Base-by-base conservation (phyloP, 345 rosid species). In the Eucalyptus urophylla region DNA sequence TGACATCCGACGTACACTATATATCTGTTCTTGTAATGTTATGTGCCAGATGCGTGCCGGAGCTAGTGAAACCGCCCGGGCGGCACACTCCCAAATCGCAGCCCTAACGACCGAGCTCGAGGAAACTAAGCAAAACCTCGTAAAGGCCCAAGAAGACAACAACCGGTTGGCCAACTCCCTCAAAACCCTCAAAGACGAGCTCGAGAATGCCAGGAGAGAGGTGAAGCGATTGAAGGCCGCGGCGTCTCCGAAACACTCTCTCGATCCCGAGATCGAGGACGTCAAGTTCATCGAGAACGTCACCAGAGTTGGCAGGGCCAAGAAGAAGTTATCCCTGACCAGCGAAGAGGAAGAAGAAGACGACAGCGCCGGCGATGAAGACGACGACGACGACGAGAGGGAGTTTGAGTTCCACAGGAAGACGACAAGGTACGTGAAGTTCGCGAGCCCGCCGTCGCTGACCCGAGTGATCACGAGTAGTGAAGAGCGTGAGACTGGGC, bases 371-470 rank as follows among this genome's bases (percentile, higher is more conserved):
- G 80, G 53, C 3, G 76, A 56, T 3, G 89, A 89, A 58, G 89
- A 90, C 37, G 69, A 89, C 29, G 91, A 91, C 3, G 19, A 53
- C 2, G 58, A 53, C 50, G 81, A 88, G 60, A 91, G 88, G 67
- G 89, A 85, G 54, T 91, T 93, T 25, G 93, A 92, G 91, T 92
- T 93, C 9, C 94, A 94, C 10, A 93, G 93, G 92, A 95, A 91
- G 92, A 93, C 90, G 89, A 94, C 90, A 87, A 93, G 95, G 86
- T 93, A 90, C 31, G 98, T 95, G 87, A 94, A 93, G 33, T 96
- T 96, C 47, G 96, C 97, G 27, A 95, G 95, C 90, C 92, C 97
- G 14, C 94, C 95, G 31, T 86, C 95, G 12, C 83, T 92, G 47
- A 87, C 97, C 47, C 91, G 91, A 76, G 94, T 94, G 87, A 91